Evolutionary conservation across 768 basidiomycete species (phyloP).

Genomic region (Leccinellum luteum): DNA sequence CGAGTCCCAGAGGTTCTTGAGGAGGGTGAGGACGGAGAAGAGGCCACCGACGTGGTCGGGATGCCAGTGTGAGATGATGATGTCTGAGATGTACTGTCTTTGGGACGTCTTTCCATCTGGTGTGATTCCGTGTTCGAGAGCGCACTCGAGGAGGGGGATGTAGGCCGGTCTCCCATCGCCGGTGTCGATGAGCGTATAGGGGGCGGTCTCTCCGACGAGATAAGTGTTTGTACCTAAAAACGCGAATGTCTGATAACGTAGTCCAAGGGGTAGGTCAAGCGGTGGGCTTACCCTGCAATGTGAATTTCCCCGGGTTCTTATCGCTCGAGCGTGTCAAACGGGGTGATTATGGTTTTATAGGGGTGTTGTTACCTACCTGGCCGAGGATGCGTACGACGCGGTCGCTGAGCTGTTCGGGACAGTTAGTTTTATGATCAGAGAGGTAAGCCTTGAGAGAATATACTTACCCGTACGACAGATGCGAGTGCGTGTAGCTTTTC

Average conservation of each 20-base stretch:
- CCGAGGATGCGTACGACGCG: conserved; percentile 69
- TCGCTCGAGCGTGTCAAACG: neutral
- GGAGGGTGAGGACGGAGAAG: conserved; percentile 61
- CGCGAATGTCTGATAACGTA: no score
- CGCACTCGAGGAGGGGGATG: conserved; percentile 59
- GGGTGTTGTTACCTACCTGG: conserved; percentile 48
- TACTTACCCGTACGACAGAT: conserved; percentile 51
- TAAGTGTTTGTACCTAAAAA: conserved; percentile 87
- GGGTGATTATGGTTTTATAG: neutral
- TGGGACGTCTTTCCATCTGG: neutral
- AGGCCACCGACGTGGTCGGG: conserved; percentile 83
- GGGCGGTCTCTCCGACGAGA: conserved; percentile 65
- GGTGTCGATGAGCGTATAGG: conserved; percentile 80
- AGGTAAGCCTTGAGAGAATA: neutral
- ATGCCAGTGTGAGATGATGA: conserved; percentile 91
- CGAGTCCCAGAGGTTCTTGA: conserved; percentile 61
- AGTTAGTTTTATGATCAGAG: neutral
- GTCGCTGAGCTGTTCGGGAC: conserved; percentile 54
- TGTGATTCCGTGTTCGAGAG: conserved; percentile 45
- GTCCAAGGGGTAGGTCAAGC: no score
- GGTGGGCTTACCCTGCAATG: conserved; percentile 65
- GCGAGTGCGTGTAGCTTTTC: conserved; percentile 51
- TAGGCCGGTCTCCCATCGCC: conserved; percentile 74
- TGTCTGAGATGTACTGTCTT: conserved; percentile 66
- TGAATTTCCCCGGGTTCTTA: conserved; percentile 87